Conservation (phyloP, 2,329 filamentous ascomycete species). For the Fusarium sacchari region DNA sequence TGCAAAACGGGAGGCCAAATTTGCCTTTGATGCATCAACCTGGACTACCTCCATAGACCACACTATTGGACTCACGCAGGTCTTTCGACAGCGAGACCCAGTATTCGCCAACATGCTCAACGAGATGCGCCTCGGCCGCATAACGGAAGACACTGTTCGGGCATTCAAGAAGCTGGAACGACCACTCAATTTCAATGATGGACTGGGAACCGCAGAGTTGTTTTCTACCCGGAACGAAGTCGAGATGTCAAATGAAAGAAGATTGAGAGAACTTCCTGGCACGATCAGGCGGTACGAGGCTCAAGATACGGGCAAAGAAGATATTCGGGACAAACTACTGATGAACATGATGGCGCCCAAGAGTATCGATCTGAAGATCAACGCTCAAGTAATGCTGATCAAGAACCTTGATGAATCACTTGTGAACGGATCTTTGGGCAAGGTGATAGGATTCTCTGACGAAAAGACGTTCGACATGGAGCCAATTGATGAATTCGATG, state of each 20-base stretch:
- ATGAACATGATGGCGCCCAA: conserved; percentile 94
- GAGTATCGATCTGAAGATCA: conserved; percentile 82
- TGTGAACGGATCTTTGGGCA: conserved; percentile 93
- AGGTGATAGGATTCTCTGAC: conserved; percentile 66
- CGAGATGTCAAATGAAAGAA: conserved; percentile 81
- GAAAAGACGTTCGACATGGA: conserved; percentile 53
- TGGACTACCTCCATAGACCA: conserved; percentile 95
- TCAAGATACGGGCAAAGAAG: conserved; percentile 77
- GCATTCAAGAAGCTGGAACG: conserved; percentile 80
- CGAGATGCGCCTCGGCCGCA: conserved; percentile 91
- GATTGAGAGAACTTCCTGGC: conserved; percentile 78
- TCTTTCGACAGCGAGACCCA: conserved; percentile 93
- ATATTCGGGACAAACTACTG: conserved; percentile 79
- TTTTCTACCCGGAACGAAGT: conserved; percentile 93
- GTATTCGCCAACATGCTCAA: conserved; percentile 95
- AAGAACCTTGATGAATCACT: conserved; percentile 96
- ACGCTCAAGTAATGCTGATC: conserved; percentile 99
- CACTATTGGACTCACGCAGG: conserved; percentile 92
- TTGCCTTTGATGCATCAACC: conserved; percentile 90
- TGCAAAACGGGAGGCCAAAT: conserved; percentile 75
- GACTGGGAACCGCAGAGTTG: conserved; percentile 79
- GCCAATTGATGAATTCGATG: conserved; percentile 54
- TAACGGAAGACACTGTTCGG: conserved; percentile 78
- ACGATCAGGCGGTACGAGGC: conserved; percentile 76
- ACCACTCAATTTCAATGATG: conserved; percentile 76